Evolutionary conservation across 1,284 basidiomycete genomes (phyloP).

Genomic region (Meira nashicola): DNA sequence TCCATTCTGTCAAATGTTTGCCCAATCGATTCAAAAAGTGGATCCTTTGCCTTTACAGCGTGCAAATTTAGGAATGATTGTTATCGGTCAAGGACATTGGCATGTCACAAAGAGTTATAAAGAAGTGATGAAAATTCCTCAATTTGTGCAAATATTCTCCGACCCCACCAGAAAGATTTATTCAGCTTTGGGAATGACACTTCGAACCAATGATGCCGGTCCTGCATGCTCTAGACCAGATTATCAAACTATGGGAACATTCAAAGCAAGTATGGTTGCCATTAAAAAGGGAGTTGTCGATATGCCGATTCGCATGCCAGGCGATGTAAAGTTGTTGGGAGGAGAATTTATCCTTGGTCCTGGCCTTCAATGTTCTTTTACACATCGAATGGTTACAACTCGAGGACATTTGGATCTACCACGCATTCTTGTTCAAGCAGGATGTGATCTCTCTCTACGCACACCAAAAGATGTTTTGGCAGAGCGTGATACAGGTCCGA

Average conservation of each 20-base stretch:
- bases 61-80: conserved; percentile 62
- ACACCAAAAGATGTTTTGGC: conserved; percentile 22
- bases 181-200: conserved; percentile 69
- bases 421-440: conserved; percentile 38
- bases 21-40: conserved; percentile 64
- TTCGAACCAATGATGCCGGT: conserved; percentile 58
- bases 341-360: conserved; percentile 83
- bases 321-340: conserved; percentile 71
- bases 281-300: conserved; percentile 58
- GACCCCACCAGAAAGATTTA: conserved; percentile 69
- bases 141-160: conserved; percentile 62
- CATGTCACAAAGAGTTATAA: conserved; percentile 68
- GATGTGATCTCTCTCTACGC: conserved; percentile 38
- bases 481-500: background rate
- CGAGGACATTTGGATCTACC: conserved; percentile 44
- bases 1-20: conserved; percentile 76
- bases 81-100: conserved; percentile 73
- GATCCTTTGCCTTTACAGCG: conserved; percentile 60
- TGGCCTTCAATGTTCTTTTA: conserved; percentile 45
- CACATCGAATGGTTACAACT: conserved; percentile 38
- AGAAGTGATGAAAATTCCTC: conserved; percentile 59
- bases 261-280: conserved; percentile 67
- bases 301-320: conserved; percentile 73
- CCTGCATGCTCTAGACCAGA: conserved; percentile 59
- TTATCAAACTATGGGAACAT: conserved; percentile 64